Base-by-base conservation (phyloP, 352 stramenopile genomes). In the Phytophthora colocasiae region DNA sequence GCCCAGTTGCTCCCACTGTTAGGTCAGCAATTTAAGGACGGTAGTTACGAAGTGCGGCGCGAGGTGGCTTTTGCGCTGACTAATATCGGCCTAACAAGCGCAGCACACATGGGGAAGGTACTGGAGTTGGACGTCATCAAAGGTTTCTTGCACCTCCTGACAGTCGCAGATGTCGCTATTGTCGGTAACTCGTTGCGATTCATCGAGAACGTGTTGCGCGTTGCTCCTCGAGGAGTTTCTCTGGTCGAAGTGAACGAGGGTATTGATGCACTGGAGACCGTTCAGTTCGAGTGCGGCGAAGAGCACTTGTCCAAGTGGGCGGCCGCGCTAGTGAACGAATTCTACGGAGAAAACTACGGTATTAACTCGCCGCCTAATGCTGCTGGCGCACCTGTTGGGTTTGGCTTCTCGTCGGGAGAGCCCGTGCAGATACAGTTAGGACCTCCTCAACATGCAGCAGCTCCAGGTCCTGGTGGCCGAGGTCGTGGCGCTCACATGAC, bases 261-360 rank as follows among this genome's bases (percentile, higher is more conserved):
- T 41, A 94, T 94, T 31, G 88, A 94, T 34, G 85, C 81, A 3
- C 74, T 96, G 31, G 88, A 96, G 61, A 85, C 70, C 19, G 78
- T 96, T 29, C 84, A 94, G 69, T 92, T 89, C 45, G 73, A 92
- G 48, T 82, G 75, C 15, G 49, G 72, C 9, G 83, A 89, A 41
- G 72, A 85, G 41, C 78, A 91, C 50, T 67, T 93, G 32, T 71
- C 80, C 6, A 68, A 80, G 36, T 91, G 85, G 75, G 85, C 85
- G 0, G 81, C 87, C 6, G 71, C 77, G 15, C 66, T 96, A 45
- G 81, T 93, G n/a, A 91, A 96, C 63, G 73, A 90, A 55, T 94
- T 92, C 52, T 96, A 93, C 57, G 85, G 86, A 44, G 85, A 93
- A 43, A 89, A 91, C 61, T 94, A 92, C 45, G 88, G 87, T 5